phyloP scores from a whole-genome alignment of 2,329 filamentous ascomycete species.

The Sodiomyces alkalinus region DNA sequence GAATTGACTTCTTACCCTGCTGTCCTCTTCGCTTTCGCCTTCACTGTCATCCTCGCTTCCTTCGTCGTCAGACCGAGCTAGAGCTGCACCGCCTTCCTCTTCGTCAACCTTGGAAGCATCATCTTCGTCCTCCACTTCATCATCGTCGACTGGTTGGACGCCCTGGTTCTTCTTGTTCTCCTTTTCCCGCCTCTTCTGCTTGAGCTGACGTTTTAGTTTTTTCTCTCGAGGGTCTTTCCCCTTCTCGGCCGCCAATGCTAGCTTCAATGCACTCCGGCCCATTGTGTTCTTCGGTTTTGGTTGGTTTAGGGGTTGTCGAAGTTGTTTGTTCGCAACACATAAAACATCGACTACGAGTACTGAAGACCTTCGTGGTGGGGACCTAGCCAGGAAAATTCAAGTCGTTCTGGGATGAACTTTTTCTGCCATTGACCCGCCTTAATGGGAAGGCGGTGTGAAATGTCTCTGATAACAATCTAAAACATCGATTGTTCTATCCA shows the following conservation, averaged over 20 bases:
- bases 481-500: too few relatives aligned
- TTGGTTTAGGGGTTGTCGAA: not conserved
- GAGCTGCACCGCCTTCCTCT: conserved; percentile 9
- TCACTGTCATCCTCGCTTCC: conserved; percentile 17
- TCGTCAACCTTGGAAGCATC: too few relatives aligned
- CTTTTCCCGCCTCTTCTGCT: conserved; percentile 25
- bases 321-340: too few relatives aligned
- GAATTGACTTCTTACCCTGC: conserved; percentile 11
- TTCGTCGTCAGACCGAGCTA: conserved; percentile 8
- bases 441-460: not conserved
- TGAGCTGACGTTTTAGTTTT: conserved; percentile 32
- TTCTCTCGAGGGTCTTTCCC: conserved; percentile 35
- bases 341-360: not conserved
- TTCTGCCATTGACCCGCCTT: not conserved
- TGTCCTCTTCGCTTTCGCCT: too few relatives aligned
- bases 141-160: conserved; percentile 15
- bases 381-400: conserved; percentile 1
- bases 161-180: conserved; percentile 13
- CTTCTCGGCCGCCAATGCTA: conserved; percentile 39
- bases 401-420: conserved; percentile 2
- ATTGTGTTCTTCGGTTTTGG: conserved; percentile 15
- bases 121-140: conserved; percentile 13
- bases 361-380: conserved; percentile 1
- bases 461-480: too few relatives aligned
- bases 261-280: conserved; percentile 34